These are phyloP conservation scores for Auriculariales sp. DNA, from an alignment of 768 basidiomycete genomes.

Conservation along the genomic window DNA sequence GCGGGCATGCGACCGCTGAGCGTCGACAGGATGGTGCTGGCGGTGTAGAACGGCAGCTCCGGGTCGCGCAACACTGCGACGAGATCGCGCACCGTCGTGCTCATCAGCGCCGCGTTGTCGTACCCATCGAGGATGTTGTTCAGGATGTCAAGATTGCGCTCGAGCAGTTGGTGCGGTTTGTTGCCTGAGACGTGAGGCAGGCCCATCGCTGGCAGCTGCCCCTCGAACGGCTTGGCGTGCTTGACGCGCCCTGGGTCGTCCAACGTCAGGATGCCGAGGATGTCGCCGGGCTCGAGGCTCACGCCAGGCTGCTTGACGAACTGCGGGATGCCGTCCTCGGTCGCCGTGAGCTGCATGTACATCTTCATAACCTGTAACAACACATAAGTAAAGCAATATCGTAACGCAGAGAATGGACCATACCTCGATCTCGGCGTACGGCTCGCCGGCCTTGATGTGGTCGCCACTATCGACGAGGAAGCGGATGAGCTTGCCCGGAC, in stretches of 20 bases:
- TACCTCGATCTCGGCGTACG: conserved; percentile 97
- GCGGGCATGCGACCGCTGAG: conserved; percentile 86
- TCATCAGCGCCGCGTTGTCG: conserved; percentile 90
- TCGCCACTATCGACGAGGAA: conserved; percentile 95
- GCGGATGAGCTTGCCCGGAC: conserved; percentile 90
- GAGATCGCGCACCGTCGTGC: conserved; percentile 73
- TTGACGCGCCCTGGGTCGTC: conserved; percentile 95
- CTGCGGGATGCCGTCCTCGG: conserved; percentile 87
- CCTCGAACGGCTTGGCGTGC: conserved; percentile 97
- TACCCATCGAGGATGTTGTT: conserved; percentile 91
- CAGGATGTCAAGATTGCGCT: conserved; percentile 57
- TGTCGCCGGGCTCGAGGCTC: conserved; percentile 91
- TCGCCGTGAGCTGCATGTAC: conserved; percentile 95
- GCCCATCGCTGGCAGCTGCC: conserved; percentile 79
- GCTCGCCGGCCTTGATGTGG: conserved; percentile 90
- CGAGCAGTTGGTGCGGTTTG: conserved; percentile 79
- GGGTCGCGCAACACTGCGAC: conserved; percentile 67
- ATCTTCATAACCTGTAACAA: conserved; percentile 82
- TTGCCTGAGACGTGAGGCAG: conserved; percentile 72
- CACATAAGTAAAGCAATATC: conserved; percentile 2
- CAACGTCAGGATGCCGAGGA: conserved; percentile 89
- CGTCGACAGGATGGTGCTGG: conserved; percentile 67
- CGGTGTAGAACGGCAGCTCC: conserved; percentile 80
- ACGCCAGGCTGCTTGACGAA: conserved; percentile 98
- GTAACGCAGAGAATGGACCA: conserved; percentile 11